These are phyloP conservation scores for Botrytis fragariae DNA, from an alignment of 2,329 filamentous ascomycete genomes.

Conservation along the genomic window DNA sequence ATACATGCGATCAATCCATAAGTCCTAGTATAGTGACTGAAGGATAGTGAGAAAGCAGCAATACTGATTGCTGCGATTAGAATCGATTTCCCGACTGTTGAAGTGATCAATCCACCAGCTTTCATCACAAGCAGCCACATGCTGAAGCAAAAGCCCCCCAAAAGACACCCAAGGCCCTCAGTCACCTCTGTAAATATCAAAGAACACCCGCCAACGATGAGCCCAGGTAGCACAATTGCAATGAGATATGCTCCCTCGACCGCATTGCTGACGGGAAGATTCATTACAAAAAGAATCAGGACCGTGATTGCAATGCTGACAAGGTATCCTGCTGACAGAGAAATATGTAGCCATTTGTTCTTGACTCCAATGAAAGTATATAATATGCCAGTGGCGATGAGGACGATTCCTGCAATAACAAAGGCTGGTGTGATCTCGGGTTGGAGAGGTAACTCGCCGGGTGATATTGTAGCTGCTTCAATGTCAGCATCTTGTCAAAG, in stretches of 20 bases:
- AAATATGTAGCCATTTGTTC: constrained; percentile 75
- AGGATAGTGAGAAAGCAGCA: constrained; percentile 69
- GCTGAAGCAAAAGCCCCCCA: constrained; percentile 39
- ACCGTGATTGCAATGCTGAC: constrained; percentile 72
- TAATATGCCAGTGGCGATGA: constrained; percentile 68
- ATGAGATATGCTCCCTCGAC: constrained; percentile 86
- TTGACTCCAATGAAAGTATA: constrained; percentile 80
- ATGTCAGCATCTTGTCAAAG: constrained; percentile 11
- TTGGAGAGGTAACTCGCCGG: constrained; percentile 63
- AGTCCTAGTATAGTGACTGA: constrained; percentile 72
- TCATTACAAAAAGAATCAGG: constrained; percentile 87
- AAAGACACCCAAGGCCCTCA: constrained; percentile 64
- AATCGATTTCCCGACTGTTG: constrained; percentile 61
- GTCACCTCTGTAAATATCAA: constrained; percentile 82
- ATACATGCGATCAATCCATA: constrained; percentile 76
- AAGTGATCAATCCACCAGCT: constrained; percentile 69
- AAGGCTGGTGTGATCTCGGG: constrained; percentile 78
- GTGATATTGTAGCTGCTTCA: constrained; percentile 32
- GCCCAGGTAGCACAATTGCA: constrained; percentile 69
- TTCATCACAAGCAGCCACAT: constrained; percentile 81
- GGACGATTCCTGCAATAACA: constrained; percentile 72
- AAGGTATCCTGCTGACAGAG: constrained; percentile 74
- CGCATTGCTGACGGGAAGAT: constrained; percentile 67
- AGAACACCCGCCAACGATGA: constrained; percentile 69
- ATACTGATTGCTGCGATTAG: constrained; percentile 74